Evolutionary conservation across 2,329 filamentous ascomycete species (phyloP), one percentile per base, ranked within the genome.

Genomic region (Drechslera avenae): DNA sequence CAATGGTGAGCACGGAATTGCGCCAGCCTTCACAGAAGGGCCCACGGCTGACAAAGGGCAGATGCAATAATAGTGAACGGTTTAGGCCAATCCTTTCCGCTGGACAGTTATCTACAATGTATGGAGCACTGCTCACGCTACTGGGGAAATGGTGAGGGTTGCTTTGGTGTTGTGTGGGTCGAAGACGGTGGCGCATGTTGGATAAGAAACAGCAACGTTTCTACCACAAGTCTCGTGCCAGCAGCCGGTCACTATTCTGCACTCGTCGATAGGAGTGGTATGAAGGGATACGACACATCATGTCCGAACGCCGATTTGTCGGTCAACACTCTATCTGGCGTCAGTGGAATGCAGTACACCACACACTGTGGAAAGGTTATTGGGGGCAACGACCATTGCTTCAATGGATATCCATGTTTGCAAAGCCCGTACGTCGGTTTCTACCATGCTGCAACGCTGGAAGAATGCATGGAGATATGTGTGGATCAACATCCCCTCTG

Each of bases 121-220:
- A 63, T 71, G 60, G 67, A 69, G 21, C 64, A 54, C 32, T 72
- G 68, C 50, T 71, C 67, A 19, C 56, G 68, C 33, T 72, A 55
- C 50, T 66, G 62, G 62, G 67, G 67, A 12, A 42, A 56, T 0
- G 50, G 60, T 26, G 67, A 66, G 52, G 68, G 67, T 6, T 72
- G 68, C 50, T 72, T 60, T 28, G 67, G 67, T 9, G 44, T 69
- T 1, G 62, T 67, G 30, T 72, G 63, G 63, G 47, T 50, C 14
- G 50, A 46, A 40, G 47, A 37, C 39, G 28, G 49, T 19, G 48
- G 50, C 16, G 33, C 60, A 5, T 72, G 68, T 44, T 72, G 67
- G 67, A 43, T 72, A 3, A 60, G 62, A 12, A 70, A 65, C 48
- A 62, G 56, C 30, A 66, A 54, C 4, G 66, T 60, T 2, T 53